Conservation (phyloP, 306 rosid genomes). For the Sindora glabra region DNA sequence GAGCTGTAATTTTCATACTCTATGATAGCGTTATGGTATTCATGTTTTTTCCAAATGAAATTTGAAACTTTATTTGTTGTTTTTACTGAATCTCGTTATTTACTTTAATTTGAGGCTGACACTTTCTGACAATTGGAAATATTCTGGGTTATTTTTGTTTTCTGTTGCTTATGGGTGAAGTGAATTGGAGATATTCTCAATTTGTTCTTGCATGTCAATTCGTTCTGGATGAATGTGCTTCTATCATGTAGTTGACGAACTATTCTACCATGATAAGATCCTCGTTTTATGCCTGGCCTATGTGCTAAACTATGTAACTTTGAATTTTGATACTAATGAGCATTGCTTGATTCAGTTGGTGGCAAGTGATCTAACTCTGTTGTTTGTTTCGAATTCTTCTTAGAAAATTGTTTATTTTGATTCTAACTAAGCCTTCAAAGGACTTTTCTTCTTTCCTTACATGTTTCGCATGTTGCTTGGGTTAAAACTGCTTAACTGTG, state of each 20-base stretch:
- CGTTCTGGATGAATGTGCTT: no score
- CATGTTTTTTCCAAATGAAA: not conserved
- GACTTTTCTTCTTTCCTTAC: not conserved
- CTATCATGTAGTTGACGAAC: not conserved
- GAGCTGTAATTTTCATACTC: no score
- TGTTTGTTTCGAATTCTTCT: not conserved
- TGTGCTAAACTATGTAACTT: not conserved
- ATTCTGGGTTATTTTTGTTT: no score
- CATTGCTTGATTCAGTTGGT: not conserved
- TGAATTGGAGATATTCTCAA: no score
- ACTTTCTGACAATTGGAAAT: no score
- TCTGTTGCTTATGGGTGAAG: no score
- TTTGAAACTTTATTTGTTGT: no score
- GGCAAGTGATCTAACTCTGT: not conserved
- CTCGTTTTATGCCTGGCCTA: no score
- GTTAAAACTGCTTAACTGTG: not conserved
- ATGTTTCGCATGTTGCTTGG: not conserved
- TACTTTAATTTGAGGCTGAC: no score
- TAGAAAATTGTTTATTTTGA: not conserved
- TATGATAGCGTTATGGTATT: not conserved
- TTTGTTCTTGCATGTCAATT: no score
- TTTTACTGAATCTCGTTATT: no score
- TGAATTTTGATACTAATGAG: not conserved
- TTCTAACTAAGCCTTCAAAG: not conserved
- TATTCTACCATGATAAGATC: not conserved